Evolutionary conservation across 495 filamentous ascomycete genomes (phyloP).

Genomic region (Talaromyces ruber): DNA sequence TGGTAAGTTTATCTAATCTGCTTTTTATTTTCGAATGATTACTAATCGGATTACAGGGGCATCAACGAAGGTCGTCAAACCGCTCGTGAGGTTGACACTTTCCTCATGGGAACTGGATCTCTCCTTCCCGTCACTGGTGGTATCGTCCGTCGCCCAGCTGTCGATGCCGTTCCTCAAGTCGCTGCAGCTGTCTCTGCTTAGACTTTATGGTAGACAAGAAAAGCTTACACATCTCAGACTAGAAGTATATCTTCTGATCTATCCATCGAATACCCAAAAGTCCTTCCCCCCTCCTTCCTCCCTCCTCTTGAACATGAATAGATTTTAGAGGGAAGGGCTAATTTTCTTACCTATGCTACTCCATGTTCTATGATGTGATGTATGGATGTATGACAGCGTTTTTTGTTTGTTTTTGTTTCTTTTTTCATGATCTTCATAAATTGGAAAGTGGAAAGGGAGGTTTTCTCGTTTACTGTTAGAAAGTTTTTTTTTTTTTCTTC

Average conservation of each 20-base stretch:
- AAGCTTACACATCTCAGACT: not conserved
- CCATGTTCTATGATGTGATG: slow-evolving; percentile 3
- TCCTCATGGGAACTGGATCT: slow-evolving; percentile 68
- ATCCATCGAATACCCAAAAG: not conserved
- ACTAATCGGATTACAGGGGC: slow-evolving; percentile 50
- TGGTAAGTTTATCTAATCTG: slow-evolving; percentile 54
- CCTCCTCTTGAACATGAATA: slow-evolving; percentile 1
- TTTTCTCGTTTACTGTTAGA: not conserved
- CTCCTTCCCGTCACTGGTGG: slow-evolving; percentile 87
- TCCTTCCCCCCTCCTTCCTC: not conserved
- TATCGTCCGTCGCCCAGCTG: slow-evolving; percentile 76
- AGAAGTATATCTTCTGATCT: not conserved
- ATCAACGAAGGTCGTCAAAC: slow-evolving; percentile 97
- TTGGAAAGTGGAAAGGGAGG: slow-evolving; percentile 3
- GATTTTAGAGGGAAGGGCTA: not conserved
- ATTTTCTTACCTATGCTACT: not conserved
- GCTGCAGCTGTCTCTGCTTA: slow-evolving; percentile 21
- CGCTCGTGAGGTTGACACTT: slow-evolving; percentile 89
- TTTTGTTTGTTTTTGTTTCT: not conserved
- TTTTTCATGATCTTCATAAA: slow-evolving; percentile 4
- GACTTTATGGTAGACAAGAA: not conserved
- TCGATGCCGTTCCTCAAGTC: slow-evolving; percentile 31
- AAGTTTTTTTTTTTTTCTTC: not conserved
- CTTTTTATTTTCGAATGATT: not conserved
- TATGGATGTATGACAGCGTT: slow-evolving; percentile 4